Evolutionary conservation across 1,139 yeast genomes (phyloP), one percentile per base, ranked within the genome.

Genomic region (Candida sojae): DNA sequence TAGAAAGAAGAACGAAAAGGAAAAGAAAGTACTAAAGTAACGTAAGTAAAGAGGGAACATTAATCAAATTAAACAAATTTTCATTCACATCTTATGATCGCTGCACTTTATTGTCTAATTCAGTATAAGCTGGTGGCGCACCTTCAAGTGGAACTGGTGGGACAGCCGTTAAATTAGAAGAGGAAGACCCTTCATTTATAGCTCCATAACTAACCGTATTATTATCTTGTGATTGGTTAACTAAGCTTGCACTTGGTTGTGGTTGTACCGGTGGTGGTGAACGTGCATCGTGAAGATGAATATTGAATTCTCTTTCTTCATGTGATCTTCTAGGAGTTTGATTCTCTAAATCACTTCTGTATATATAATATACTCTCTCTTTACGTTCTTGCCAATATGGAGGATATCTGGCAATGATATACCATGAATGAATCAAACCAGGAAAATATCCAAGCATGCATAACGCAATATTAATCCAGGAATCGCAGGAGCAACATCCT

Each of bases 391-490:
- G 45, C 23, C 33, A 46, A 46, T 67, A 67, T 2, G 72, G 67
- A 8, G 79, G 80, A 57, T 68, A 70, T 57, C 76, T 67, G 49
- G 82, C 74, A 43, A 83, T 83, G 56, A 83, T 80, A 59, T 82
- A 83, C 84, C 87, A 82, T 5, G 86, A 68, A 62, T 83, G 88
- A 37, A 83, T 79, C 53, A 84, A 76, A 7, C 91, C 91, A 1
- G 89, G 91, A 45, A 84, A 70, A 58, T 81, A 84, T 2, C 90
- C 91, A 32, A 85, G 64, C 25, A 82, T 53, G 50, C 84, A 80
- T 37, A 85, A 72, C 39, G 79, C 64, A 38, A 85, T 70, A 60
- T 84, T 85, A 51, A 86, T 80, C 12, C 83, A 62, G 9, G 85
- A 73, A 60, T 85, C 90, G 36, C 74, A 68, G 2, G 88, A 77